phyloP scores from a whole-genome alignment of 768 basidiomycete genomes.

The Symmetrospora coprosmae region DNA sequence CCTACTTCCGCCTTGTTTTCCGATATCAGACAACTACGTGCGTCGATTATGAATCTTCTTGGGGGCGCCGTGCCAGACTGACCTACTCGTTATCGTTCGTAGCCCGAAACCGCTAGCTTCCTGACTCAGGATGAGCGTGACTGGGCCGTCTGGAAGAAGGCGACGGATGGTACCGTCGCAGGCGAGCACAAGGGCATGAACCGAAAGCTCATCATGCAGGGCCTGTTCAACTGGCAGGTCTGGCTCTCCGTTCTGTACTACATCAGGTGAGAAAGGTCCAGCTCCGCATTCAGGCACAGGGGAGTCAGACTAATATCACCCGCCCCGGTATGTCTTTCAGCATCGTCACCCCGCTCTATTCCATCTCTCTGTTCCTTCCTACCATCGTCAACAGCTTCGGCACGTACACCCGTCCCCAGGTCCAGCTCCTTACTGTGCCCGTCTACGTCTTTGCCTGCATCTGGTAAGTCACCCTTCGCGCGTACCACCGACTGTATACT shows the following conservation, averaged over 20 bases:
- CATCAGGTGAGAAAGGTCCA: too few relatives aligned
- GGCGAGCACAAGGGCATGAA: constrained; percentile 27
- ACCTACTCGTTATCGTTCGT: too few relatives aligned
- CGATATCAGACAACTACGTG: too few relatives aligned
- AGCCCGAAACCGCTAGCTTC: constrained; percentile 23
- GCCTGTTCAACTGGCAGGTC: constrained; percentile 28
- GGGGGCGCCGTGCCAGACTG: too few relatives aligned
- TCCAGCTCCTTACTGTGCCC: constrained; percentile 30
- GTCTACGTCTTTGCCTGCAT: constrained; percentile 27
- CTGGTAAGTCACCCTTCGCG: too few relatives aligned
- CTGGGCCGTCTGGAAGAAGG: constrained; percentile 27
- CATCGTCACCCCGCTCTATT: constrained; percentile 25
- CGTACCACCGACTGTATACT: too few relatives aligned
- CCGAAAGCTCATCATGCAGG: constrained; percentile 22
- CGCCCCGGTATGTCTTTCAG: too few relatives aligned
- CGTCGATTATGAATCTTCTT: too few relatives aligned
- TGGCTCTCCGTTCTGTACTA: constrained; percentile 10
- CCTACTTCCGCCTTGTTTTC: too few relatives aligned
- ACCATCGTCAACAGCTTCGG: constrained; percentile 22
- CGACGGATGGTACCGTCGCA: constrained; percentile 20
- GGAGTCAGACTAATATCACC: too few relatives aligned
- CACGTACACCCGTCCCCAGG: constrained; percentile 24
- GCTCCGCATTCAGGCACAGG: neutral
- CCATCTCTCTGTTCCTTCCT: constrained; percentile 26
- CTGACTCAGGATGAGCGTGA: constrained; percentile 22